phyloP scores from a whole-genome alignment of 192 early-diverging fungal species.

The Jimgerdemannia lactiflua region DNA sequence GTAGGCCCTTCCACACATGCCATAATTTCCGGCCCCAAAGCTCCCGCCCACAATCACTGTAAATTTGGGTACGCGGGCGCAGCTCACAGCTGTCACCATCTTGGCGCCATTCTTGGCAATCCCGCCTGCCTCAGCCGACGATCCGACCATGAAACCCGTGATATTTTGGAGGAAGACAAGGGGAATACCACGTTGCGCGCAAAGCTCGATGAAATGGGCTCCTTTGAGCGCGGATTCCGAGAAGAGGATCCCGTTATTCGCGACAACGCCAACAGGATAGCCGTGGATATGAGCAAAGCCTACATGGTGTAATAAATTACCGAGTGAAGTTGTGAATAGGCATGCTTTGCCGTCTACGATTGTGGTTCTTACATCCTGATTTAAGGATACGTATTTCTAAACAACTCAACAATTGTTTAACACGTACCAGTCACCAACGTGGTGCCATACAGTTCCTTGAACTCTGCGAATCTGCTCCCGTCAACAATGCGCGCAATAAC shows the following conservation, averaged over 20 bases:
- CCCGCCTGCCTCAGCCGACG: slow-evolving; percentile 89
- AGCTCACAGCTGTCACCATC: slow-evolving; percentile 92
- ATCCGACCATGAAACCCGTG: slow-evolving; percentile 96
- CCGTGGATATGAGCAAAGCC: slow-evolving; percentile 91
- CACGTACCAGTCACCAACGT: slow-evolving; percentile 75
- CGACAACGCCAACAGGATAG: slow-evolving; percentile 88
- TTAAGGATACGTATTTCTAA: not conserved
- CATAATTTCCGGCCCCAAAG: slow-evolving; percentile 92
- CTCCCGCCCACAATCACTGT: slow-evolving; percentile 77
- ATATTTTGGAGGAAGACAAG: slow-evolving; percentile 96
- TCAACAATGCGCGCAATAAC: slow-evolving; percentile 96
- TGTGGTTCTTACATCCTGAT: not conserved
- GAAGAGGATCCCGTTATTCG: slow-evolving; percentile 96
- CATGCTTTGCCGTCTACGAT: slow-evolving; percentile 5
- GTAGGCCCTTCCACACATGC: slow-evolving; percentile 96
- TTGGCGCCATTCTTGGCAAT: slow-evolving; percentile 99
- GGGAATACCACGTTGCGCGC: slow-evolving; percentile 84
- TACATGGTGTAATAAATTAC: slow-evolving; percentile 7
- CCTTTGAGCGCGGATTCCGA: slow-evolving; percentile 93
- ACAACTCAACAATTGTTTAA: not conserved
- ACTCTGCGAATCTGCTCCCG: slow-evolving; percentile 87
- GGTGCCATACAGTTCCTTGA: slow-evolving; percentile 91
- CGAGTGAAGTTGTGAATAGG: not conserved
- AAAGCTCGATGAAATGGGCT: slow-evolving; percentile 93
- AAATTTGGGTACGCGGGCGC: slow-evolving; percentile 92